Conservation (phyloP, 2,329 filamentous ascomycete genomes). For the Hymenoscyphus repandus region DNA sequence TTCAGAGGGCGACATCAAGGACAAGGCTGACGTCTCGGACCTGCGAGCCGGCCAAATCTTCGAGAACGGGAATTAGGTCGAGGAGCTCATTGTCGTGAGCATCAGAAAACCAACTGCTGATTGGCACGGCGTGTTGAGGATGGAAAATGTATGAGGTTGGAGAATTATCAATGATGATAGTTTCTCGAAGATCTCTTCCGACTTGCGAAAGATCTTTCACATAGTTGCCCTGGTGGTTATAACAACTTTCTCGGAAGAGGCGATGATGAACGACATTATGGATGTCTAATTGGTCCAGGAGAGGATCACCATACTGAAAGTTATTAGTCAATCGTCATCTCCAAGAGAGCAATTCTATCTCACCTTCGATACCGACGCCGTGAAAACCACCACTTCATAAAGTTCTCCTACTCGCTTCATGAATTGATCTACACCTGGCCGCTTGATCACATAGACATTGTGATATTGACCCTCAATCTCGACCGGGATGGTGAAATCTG, state of each 20-base stretch:
- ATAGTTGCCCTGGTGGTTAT: conserved; percentile 99
- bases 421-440: conserved; percentile 96
- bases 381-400: conserved; percentile 98
- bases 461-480: conserved; percentile 99
- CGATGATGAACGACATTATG: conserved; percentile 95
- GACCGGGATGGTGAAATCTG: conserved; percentile 97
- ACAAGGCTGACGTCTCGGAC: conserved; percentile 96
- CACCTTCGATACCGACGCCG: conserved; percentile 96
- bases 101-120: conserved; percentile 99
- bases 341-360: conserved; percentile 20
- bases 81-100: conserved; percentile 98
- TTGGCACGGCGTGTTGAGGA: conserved; percentile 95
- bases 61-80: conserved; percentile 94
- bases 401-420: conserved; percentile 98
- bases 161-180: conserved; percentile 99
- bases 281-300: conserved; percentile 94
- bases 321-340: conserved; percentile 9
- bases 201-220: conserved; percentile 99
- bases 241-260: conserved; percentile 96
- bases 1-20: conserved; percentile 78
- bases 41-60: conserved; percentile 84
- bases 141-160: conserved; percentile 99
- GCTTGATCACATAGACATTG: conserved; percentile 99
- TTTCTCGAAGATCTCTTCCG: conserved; percentile 90
- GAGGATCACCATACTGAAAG: conserved; percentile 82